Base-by-base conservation (phyloP, 2,329 filamentous ascomycete genomes). In the Cladosporium velox region DNA sequence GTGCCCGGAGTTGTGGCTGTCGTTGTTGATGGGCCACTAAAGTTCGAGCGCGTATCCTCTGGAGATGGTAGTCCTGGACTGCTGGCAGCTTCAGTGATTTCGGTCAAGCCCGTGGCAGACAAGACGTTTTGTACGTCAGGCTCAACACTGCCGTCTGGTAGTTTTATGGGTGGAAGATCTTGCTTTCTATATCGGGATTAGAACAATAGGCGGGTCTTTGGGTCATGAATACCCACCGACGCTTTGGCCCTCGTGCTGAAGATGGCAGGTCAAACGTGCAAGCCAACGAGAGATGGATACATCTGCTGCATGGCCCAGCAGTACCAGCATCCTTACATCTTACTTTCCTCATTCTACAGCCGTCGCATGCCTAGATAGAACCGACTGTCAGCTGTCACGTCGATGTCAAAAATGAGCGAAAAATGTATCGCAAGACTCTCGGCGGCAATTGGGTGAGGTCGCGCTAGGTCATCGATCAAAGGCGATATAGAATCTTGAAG, bases 271-370 rank as follows among this genome's bases (percentile, higher is more conserved):
- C 54, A 30, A 51, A 65, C 15, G 30, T 66, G 35, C 59, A 68
- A 47, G 55, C 32, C 55, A 54, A 49, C 54, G 35, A 67, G 30
- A 51, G 52, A 57, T 59, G 54, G 28, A 26, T 18, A 60, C 26
- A 55, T 60, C 51, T 64, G 59, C 38, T 64, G 59, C 24, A 59
- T 14, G 30, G 66, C 28, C 18, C 35, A 60, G 6, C 34, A 21
- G n/a, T 41, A 15, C 21, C 41, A 47, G 54, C 64, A 57, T 64
- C 64, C 59, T 30, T 60, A 59, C 54, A 65, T 61, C 60, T 52
- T 35, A 68, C 35, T 35, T 68, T 58, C 66, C 66, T 49, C 28
- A 61, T 26, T 35, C 64, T 26, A 32, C 64, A 63, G 8, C 60
- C 60, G 30, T 63, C 60, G 34, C 60, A 63, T 28, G 60, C 60